phyloP scores from a whole-genome alignment of 768 basidiomycete species.

The Leccinellum rugosiceps region DNA sequence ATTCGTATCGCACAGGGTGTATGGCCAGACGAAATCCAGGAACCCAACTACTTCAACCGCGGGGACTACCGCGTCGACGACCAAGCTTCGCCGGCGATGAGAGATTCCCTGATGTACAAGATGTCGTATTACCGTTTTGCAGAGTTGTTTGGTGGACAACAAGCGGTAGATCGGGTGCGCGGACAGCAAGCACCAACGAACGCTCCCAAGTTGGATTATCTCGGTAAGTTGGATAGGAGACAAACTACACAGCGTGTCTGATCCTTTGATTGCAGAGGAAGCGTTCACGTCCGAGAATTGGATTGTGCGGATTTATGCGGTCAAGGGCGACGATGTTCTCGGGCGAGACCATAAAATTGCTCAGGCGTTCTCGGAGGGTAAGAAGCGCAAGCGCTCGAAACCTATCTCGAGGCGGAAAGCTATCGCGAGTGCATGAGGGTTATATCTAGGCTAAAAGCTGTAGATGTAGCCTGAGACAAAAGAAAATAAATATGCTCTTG shows the following conservation, averaged over 20 bases:
- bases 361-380: conserved; percentile 80
- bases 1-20: conserved; percentile 91
- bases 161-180: conserved; percentile 84
- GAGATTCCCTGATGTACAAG: conserved; percentile 97
- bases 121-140: conserved; percentile 97
- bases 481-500: neutral
- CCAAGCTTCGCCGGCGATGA: conserved; percentile 81
- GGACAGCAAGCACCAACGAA: conserved; percentile 73
- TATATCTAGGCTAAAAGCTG: neutral
- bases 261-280: conserved; percentile 56
- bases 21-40: conserved; percentile 98
- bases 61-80: conserved; percentile 96
- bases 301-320: conserved; percentile 96
- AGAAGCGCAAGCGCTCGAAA: conserved; percentile 83
- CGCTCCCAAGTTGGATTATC: conserved; percentile 81
- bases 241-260: neutral
- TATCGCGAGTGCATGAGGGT: conserved; percentile 18
- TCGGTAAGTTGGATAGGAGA: conserved; percentile 52
- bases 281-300: conserved; percentile 99
- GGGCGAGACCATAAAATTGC: conserved; percentile 89
- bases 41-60: conserved; percentile 89
- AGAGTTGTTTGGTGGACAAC: conserved; percentile 79
- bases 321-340: conserved; percentile 89
- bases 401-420: conserved; percentile 60
- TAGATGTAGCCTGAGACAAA: neutral